These are phyloP conservation scores for Hysterium pulicare DNA, from an alignment of 2,329 filamentous ascomycete genomes.

Conservation along the genomic window DNA sequence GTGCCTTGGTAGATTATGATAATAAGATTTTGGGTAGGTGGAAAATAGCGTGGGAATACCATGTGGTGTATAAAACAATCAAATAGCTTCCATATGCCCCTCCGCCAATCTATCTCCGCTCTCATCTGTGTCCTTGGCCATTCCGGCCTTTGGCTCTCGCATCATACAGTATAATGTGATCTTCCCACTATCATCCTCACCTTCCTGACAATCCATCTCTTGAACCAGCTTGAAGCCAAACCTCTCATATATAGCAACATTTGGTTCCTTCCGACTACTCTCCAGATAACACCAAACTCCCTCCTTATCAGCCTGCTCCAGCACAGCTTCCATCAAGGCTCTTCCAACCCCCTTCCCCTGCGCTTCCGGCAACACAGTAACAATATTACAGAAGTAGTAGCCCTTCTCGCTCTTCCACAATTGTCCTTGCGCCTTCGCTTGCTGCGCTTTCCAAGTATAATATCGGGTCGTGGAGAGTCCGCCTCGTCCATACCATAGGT, in stretches of 20 bases:
- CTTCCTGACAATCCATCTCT: slow-evolving; percentile 65
- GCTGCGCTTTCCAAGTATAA: slow-evolving; percentile 68
- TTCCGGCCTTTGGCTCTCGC: slow-evolving; percentile 29
- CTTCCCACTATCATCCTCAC: slow-evolving; percentile 46
- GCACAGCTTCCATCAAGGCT: slow-evolving; percentile 61
- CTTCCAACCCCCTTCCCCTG: slow-evolving; percentile 67
- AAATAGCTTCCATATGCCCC: not conserved
- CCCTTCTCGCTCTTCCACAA: slow-evolving; percentile 65
- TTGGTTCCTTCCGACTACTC: slow-evolving; percentile 64
- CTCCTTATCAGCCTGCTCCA: slow-evolving; percentile 61
- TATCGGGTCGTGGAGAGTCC: slow-evolving; percentile 67
- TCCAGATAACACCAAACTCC: slow-evolving; percentile 67
- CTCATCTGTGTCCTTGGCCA: not conserved
- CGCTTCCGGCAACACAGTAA: slow-evolving; percentile 62
- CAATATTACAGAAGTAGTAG: slow-evolving; percentile 75
- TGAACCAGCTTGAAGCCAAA: slow-evolving; percentile 65
- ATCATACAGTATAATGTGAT: slow-evolving; percentile 48
- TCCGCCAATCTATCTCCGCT: not conserved
- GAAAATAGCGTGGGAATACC: too few species aligned
- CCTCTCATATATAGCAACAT: slow-evolving; percentile 66
- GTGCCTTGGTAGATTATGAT: slow-evolving; percentile 10
- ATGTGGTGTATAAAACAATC: too few species aligned
- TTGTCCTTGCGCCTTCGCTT: slow-evolving; percentile 58
- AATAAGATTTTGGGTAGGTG: too few species aligned
- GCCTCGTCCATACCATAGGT: slow-evolving; percentile 65